Percentiles rank a stretch among this genome's conserved stretches.
These are phyloP conservation scores for Phytophthora palmivora DNA, from an alignment of 352 stramenopile genomes.

Conservation along the genomic window DNA sequence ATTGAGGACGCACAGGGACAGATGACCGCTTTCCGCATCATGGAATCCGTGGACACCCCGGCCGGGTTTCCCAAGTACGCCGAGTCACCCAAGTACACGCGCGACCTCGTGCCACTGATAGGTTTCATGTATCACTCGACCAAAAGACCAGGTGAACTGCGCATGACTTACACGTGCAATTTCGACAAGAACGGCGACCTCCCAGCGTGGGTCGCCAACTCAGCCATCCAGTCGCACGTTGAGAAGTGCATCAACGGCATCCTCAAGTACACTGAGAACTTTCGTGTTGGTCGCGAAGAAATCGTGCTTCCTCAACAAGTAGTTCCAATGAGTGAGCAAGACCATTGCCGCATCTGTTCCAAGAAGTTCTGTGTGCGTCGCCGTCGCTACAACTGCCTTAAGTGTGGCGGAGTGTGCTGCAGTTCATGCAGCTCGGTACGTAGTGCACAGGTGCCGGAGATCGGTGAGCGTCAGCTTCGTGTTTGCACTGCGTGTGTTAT, in stretches of 20 bases:
- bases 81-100: conserved; percentile 69
- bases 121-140: conserved; percentile 91
- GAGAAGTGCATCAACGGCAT: conserved; percentile 89
- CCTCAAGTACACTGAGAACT: conserved; percentile 87
- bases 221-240: conserved; percentile 86
- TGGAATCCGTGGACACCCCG: conserved; percentile 84
- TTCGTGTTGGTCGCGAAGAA: conserved; percentile 69
- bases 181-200: conserved; percentile 88
- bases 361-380: conserved; percentile 82
- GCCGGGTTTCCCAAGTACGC: conserved; percentile 54
- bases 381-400: conserved; percentile 85
- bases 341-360: conserved; percentile 73
- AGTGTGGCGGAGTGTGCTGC: conserved; percentile 84
- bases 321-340: conserved; percentile 74
- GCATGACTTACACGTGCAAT: conserved; percentile 89
- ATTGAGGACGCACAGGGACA: conserved; percentile 87
- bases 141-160: conserved; percentile 76
- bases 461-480: conserved; percentile 77
- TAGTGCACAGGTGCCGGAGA: conserved; percentile 65
- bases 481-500: conserved; percentile 85
- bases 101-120: conserved; percentile 83
- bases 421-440: conserved; percentile 79
- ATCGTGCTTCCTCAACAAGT: conserved; percentile 83
- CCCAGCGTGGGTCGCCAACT: conserved; percentile 84
- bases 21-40: conserved; percentile 86